Base-by-base conservation (phyloP, 306 rosid genomes). In the Trifolium fragiferum region DNA sequence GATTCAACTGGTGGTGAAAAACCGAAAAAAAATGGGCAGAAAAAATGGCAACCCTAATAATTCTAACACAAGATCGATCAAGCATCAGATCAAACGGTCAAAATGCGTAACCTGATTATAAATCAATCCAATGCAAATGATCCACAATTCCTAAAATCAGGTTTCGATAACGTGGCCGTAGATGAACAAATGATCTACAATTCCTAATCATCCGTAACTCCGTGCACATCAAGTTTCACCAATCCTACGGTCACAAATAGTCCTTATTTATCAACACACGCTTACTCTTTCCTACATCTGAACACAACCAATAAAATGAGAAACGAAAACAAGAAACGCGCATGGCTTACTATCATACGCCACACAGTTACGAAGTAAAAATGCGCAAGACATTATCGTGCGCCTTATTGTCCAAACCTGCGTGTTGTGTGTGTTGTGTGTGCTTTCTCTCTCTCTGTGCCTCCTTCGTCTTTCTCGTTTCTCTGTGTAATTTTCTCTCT, bases 331-430 rank as follows among this genome's bases (percentile, higher is more conserved):
- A 33, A 12, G 11, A 41, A 61, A 44, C 75, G 85, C 88, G 89
- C 81, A 83, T 10, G 84, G 41, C 78, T 81, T 76, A 50, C 73
- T 85, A 83, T 21, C 61, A 6, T 84, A 80, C 87, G 74, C 89
- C 57, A 6, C 8, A 14, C 6, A 15, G 46, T 10, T 7, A n/a
- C 10, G 23, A 60, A 51, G 21, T 55, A 5, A 69, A 67, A 65
- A 50, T 77, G 82, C 88, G 87, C 83, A 83, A 40, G 86, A 11
- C 68, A 61, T 62, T 77, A 77, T 47, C 75, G 10, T 83, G 86
- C 87, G 80, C 88, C 51, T 40, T 73, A n/a, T 50, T 80, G 90
- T 76, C 87, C 86, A 67, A 84, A 74, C 86, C 84, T 78, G 74
- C 74, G 68, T 72, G 27, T 70, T 35, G 37, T 70, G 38, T 21